Conservation (phyloP, 75 land plant species). For the Cryptomeria japonica region DNA sequence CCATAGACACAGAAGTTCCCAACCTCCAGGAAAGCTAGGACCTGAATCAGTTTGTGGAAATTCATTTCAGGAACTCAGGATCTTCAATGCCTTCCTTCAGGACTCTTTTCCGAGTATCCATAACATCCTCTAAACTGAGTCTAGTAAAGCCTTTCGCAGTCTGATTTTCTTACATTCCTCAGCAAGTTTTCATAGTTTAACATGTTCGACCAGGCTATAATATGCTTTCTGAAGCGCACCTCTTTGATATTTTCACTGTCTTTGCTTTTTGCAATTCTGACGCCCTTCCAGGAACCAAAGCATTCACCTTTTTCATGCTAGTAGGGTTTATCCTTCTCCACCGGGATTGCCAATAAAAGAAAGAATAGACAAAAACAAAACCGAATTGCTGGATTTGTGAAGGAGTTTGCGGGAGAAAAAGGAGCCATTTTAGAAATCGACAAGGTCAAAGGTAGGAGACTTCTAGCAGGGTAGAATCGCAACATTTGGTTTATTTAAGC, state of each 20-base stretch:
- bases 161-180: not conserved
- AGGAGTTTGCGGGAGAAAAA: not conserved
- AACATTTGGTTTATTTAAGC: not conserved
- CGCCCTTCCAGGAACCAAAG: not conserved
- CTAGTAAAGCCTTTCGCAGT: not conserved
- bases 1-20: not conserved
- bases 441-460: not conserved
- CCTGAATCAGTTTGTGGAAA: not conserved
- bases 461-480: not conserved
- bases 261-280: not conserved
- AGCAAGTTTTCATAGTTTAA: not conserved
- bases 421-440: not conserved
- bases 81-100: not conserved
- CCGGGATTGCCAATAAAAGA: not conserved
- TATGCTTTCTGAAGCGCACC: not conserved
- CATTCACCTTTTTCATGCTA: not conserved
- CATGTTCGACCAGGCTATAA: not conserved
- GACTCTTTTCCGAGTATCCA: not conserved
- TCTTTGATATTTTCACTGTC: not conserved
- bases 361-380: not conserved
- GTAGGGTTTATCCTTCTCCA: not conserved
- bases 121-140: not conserved
- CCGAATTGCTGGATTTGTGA: not conserved
- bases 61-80: not conserved
- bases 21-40: not conserved